phyloP scores from a whole-genome alignment of 1,284 basidiomycete species.

The Fomitopsis betulina region DNA sequence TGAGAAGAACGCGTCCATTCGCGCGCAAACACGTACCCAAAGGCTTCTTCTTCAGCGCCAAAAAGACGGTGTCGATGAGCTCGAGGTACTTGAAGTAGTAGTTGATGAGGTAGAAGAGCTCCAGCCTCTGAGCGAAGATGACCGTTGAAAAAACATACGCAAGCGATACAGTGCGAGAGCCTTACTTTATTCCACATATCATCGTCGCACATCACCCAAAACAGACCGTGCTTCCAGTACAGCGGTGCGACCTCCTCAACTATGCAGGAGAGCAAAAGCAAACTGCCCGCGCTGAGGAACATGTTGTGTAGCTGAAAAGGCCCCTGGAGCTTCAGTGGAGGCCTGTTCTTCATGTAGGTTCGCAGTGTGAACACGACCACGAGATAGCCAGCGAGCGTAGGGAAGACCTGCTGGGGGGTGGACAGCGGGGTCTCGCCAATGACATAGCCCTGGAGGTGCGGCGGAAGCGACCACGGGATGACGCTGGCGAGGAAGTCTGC shows the following conservation, averaged over 20 bases:
- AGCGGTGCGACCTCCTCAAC: constrained; percentile 86
- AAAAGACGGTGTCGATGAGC: constrained; percentile 93
- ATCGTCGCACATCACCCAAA: constrained; percentile 76
- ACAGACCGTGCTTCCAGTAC: constrained; percentile 64
- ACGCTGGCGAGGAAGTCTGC: constrained; percentile 61
- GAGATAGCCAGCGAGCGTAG: constrained; percentile 78
- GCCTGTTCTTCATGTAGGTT: constrained; percentile 78
- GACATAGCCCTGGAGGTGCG: constrained; percentile 64
- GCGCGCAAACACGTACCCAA: constrained; percentile 53
- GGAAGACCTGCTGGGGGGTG: constrained; percentile 69
- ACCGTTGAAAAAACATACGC: constrained; percentile 4
- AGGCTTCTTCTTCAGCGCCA: constrained; percentile 98
- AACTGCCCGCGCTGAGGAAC: constrained; percentile 80
- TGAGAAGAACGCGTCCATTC: background rate
- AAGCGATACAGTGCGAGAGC: constrained; percentile 8
- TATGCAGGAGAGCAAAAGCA: constrained; percentile 81
- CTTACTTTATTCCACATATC: constrained; percentile 82
- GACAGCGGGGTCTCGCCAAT: constrained; percentile 77
- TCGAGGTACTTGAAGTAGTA: constrained; percentile 97
- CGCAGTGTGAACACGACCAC: constrained; percentile 86
- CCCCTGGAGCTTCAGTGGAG: constrained; percentile 75
- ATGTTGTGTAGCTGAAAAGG: constrained; percentile 94
- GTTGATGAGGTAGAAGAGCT: constrained; percentile 97
- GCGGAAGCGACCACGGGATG: constrained; percentile 53
- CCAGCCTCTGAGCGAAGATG: constrained; percentile 52